Evolutionary conservation across 1,284 basidiomycete genomes (phyloP), one percentile per base, ranked within the genome.

Genomic region (Tilletiaria anomala): DNA sequence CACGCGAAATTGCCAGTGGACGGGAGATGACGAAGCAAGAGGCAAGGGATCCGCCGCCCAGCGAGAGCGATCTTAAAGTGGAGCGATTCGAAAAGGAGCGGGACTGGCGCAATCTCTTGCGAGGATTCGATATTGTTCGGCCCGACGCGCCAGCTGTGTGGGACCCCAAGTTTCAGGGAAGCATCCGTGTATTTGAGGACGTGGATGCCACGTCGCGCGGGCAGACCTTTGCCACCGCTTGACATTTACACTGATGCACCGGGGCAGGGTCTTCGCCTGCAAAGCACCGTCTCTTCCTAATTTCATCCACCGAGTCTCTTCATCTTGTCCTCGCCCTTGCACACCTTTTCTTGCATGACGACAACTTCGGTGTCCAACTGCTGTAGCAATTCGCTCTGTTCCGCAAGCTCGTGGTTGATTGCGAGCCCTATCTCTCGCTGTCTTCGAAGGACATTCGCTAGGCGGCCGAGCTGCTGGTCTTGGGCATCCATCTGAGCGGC

Each of bases 21-120:
- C 75, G 87, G n/a, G 82, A 88, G 58, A 78, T 80, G 14, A 89
- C 83, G 5, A 82, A 82, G 61, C 81, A 83, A 44, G 89, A 96
- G 70, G 67, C 71, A 46, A 75, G 75, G 29, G 78, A 83, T 54
- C 83, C 85, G 2, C 84, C 88, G 5, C 78, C 78, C 26, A 87
- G 81, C 2, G 85, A 96, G 69, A 78, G 83, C 18, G 83, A 91
- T 59, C 72, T 94, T 80, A 45, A 53, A n/a, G 48, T 54, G 31
- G 50, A 61, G 36, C 44, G 63, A 6, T 55, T 66, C 41, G 48
- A 80, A 68, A 88, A 86, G 70, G 88, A 94, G 71, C 68, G 78
- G 53, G 73, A 78, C 50, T 94, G 88, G 88, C 74, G 75, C 26
- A 29, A 29, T n/a, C 26, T 29, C n/a, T 8, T 8, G 26, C 8